phyloP scores from a whole-genome alignment of 2,329 filamentous ascomycete genomes.

The Berkeleyomyces basicola region DNA sequence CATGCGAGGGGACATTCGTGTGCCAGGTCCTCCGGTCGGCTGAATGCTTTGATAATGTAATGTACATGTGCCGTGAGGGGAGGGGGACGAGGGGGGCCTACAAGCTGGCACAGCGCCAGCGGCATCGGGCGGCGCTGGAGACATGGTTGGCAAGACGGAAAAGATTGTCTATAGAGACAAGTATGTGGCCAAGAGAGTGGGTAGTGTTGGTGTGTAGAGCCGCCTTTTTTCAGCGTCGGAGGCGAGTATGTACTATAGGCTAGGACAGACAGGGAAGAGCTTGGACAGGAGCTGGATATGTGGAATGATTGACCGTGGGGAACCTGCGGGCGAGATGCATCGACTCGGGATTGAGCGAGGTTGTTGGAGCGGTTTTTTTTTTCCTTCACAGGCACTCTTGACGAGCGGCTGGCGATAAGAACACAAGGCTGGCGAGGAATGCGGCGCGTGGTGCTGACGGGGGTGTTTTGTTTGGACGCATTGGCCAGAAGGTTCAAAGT shows the following conservation, averaged over 20 bases:
- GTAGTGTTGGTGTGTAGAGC: not conserved
- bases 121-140: slow-evolving; percentile 6
- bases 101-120: slow-evolving; percentile 6
- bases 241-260: not conserved
- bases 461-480: not conserved
- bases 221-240: not conserved
- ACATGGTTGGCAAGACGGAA: slow-evolving; percentile 3
- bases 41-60: not conserved
- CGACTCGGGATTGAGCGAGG: not conserved
- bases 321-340: not conserved
- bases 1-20: not conserved
- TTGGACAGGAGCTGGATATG: not conserved
- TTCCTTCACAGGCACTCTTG: not conserved
- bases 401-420: not conserved
- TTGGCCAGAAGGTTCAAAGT: not conserved
- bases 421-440: not conserved
- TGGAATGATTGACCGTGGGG: not conserved
- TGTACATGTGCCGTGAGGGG: not conserved
- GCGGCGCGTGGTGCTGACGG: not conserved
- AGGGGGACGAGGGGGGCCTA: not conserved
- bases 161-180: not conserved
- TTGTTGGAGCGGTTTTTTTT: not conserved
- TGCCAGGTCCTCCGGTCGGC: not conserved
- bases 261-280: not conserved
- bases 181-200: not conserved